Conservation (phyloP, 768 basidiomycete species). For the Sarcomyxa edulis region DNA sequence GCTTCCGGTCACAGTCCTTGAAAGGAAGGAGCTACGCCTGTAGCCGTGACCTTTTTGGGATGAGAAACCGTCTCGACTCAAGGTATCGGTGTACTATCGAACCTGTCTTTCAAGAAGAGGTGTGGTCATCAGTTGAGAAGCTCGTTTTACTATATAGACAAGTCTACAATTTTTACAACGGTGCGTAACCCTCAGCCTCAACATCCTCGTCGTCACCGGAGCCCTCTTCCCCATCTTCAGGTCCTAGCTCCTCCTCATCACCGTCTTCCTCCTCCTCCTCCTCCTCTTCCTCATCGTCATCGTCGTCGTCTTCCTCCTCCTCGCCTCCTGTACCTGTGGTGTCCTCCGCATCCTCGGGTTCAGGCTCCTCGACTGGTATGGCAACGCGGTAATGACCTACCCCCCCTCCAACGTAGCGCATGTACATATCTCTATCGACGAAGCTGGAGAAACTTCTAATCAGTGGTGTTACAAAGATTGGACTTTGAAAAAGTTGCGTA, state of each 20-base stretch:
- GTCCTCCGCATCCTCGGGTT: too few species aligned
- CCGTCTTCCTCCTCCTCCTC: background rate
- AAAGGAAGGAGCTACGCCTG: too few species aligned
- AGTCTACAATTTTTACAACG: background rate
- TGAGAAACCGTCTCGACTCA: too few species aligned
- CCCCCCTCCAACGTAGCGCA: slow-evolving; percentile 23
- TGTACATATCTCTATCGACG: slow-evolving; percentile 34
- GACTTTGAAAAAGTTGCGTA: slow-evolving; percentile 14
- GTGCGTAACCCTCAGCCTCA: slow-evolving; percentile 2
- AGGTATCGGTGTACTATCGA: too few species aligned
- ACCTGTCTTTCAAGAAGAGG: too few species aligned
- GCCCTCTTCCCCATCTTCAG: slow-evolving; percentile 1
- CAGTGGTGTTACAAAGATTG: background rate
- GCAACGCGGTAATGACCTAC: slow-evolving; percentile 25
- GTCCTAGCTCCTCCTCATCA: background rate
- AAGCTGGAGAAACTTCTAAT: slow-evolving; percentile 20
- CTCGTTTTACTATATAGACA: too few species aligned
- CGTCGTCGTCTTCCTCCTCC: background rate
- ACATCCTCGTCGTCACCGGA: background rate
- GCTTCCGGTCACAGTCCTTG: too few species aligned
- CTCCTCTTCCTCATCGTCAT: slow-evolving; percentile 1
- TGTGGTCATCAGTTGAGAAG: too few species aligned
- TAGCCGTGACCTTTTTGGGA: too few species aligned
- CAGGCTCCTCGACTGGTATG: too few species aligned
- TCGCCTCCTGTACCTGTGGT: background rate